A percentile compares a stretch with the other conserved stretches of the same genome.
Evolutionary conservation across 768 basidiomycete species (phyloP).

Genomic region (Galerina marginata): DNA sequence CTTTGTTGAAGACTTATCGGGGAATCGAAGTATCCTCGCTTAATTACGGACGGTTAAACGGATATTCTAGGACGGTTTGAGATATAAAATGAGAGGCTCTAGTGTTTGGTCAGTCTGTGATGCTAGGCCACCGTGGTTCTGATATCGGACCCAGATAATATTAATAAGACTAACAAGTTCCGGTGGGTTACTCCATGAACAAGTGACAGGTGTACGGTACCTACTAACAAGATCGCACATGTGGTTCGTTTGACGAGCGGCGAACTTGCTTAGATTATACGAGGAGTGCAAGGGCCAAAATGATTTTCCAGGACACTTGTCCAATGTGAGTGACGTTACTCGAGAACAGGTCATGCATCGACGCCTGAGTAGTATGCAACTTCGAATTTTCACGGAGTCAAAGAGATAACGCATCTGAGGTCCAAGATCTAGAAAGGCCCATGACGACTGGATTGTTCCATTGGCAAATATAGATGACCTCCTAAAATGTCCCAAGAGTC

Average conservation of each 20-base stretch:
- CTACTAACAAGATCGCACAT: background rate
- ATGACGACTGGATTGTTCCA: background rate
- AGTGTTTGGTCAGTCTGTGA: too few species aligned
- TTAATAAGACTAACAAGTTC: background rate
- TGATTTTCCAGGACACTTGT: background rate
- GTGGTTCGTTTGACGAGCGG: constrained; percentile 2
- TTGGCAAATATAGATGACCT: too few species aligned
- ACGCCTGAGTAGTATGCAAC: background rate
- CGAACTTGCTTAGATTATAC: background rate
- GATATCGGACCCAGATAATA: background rate
- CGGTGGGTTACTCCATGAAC: background rate
- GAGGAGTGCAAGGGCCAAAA: background rate
- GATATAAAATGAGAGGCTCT: too few species aligned
- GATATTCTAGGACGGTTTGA: too few species aligned
- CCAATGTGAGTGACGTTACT: background rate
- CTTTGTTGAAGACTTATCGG: too few species aligned
- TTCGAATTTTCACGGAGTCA: background rate
- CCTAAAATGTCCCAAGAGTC: too few species aligned
- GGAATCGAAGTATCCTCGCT: too few species aligned
- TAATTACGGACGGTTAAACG: too few species aligned
- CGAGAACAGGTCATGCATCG: background rate
- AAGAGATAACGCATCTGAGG: too few species aligned
- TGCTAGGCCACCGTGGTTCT: too few species aligned
- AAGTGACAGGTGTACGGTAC: background rate
- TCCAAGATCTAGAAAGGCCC: too few species aligned